Conservation (phyloP, 148 eudicot species). For the Chenopodium formosanum region DNA sequence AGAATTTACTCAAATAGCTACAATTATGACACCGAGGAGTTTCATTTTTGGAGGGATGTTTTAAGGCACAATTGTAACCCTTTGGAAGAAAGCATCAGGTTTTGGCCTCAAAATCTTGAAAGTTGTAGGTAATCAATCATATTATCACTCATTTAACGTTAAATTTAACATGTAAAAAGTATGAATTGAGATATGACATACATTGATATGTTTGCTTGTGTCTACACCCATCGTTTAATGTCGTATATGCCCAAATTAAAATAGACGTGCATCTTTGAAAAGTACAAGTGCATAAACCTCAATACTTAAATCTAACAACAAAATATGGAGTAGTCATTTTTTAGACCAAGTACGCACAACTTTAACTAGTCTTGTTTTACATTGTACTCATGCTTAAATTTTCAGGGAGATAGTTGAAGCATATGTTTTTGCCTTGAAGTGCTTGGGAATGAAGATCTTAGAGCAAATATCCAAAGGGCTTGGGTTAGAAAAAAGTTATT, state of each 20-base stretch:
- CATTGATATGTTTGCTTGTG: too few relatives aligned
- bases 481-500: constrained; percentile 27
- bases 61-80: constrained; percentile 26
- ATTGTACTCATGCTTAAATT: neutral
- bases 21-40: constrained; percentile 14
- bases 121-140: constrained; percentile 12
- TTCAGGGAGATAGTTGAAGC: constrained; percentile 28
- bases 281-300: too few relatives aligned
- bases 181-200: too few relatives aligned
- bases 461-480: constrained; percentile 32
- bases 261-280: too few relatives aligned
- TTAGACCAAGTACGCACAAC: too few relatives aligned
- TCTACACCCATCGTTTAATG: too few relatives aligned
- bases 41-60: constrained; percentile 30
- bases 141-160: neutral
- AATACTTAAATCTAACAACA: too few relatives aligned
- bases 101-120: constrained; percentile 25
- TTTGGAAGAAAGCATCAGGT: constrained; percentile 22
- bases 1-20: constrained; percentile 21
- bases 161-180: too few relatives aligned
- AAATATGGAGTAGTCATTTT: too few relatives aligned
- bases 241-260: too few relatives aligned
- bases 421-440: constrained; percentile 8
- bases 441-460: constrained; percentile 23
- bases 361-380: too few relatives aligned